Evolutionary conservation across 805 yeast species (phyloP).

Genomic region (Saturnispora mendoncae): DNA sequence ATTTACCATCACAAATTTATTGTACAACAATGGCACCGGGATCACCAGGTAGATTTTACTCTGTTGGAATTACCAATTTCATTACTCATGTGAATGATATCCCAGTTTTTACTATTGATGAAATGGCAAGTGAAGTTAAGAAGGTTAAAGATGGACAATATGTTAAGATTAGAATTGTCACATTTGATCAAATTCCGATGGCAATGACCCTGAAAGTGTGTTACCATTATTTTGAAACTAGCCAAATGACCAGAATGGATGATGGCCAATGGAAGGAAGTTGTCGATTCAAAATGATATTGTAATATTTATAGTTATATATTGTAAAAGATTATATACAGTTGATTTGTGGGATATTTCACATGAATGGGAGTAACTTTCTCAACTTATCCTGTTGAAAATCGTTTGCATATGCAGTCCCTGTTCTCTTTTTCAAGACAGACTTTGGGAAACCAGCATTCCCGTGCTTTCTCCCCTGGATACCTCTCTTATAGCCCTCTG

Average conservation of each 20-base stretch:
- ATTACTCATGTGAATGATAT: conserved; percentile 81
- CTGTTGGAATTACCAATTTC: conserved; percentile 69
- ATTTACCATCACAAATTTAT: conserved; percentile 77
- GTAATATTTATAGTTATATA: too few species aligned
- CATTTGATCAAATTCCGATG: conserved; percentile 79
- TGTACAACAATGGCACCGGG: conserved; percentile 68
- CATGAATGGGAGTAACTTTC: conserved; percentile 43
- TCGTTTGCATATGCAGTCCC: conserved; percentile 48
- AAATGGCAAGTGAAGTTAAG: conserved; percentile 59
- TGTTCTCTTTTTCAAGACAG: conserved; percentile 49
- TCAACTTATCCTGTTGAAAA: conserved; percentile 50
- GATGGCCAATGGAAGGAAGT: conserved; percentile 44
- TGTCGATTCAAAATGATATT: conserved; percentile 15
- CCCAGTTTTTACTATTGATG: conserved; percentile 60
- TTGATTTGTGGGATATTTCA: conserved; percentile 10
- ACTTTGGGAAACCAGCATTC: conserved; percentile 75
- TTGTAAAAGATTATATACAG: neutral
- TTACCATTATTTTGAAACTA: conserved; percentile 78
- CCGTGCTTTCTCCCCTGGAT: conserved; percentile 89
- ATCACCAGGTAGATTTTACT: conserved; percentile 80
- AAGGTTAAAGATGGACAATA: conserved; percentile 71
- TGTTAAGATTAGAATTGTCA: conserved; percentile 69
- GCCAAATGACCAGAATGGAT: conserved; percentile 45
- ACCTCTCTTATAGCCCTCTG: conserved; percentile 57
- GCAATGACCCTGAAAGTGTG: conserved; percentile 82